Evolutionary conservation across 1,284 basidiomycete species (phyloP), one percentile per base, ranked within the genome.

Genomic region (Trichosporon sp.): DNA sequence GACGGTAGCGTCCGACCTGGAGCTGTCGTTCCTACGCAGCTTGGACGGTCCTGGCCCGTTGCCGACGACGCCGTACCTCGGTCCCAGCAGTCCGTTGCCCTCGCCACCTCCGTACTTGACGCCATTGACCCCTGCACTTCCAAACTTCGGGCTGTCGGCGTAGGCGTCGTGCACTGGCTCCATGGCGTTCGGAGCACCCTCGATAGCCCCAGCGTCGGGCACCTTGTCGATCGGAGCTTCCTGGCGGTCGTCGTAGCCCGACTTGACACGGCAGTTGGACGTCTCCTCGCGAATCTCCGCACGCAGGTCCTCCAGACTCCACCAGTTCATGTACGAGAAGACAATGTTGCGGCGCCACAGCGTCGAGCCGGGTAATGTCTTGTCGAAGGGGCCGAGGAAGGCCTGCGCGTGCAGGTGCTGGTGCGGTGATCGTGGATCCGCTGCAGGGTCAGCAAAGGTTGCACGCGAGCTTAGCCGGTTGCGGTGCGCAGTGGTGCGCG

Each of bases 211-310:
- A 2, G 78, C 78, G 59, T 75, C 73, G 0, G 74, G 74, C 6
- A 80, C 77, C 44, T 69, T 65, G 59, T 74, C 72, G 49, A 80
- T 77, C 10, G 76, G 74, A 14, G 75, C 68, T n/a, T 61, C 60
- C 14, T 34, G 27, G 10, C 78, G 66, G 29, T 73, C 64, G 25
- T 65, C 61, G 52, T 80, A 79, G 25, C 79, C 79, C 14, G 73
- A 74, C 62, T 81, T 81, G 65, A 79, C 69, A 4, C 79, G 69
- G 64, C 78, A 78, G 58, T 80, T 81, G 31, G 74, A 76, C 11
- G 75, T 72, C 37, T 69, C 71, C 65, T 81, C 78, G 21, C 79
- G 78, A 44, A 81, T 81, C 69, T 81, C 79, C 11, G 79, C 79
- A 13, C 76, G 69, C 32, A 81, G 68, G 68, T 81, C 79, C 56